A percentile compares a stretch with the other conserved stretches of the same genome.
These are phyloP conservation scores for Tuber indicum DNA, from an alignment of 495 filamentous ascomycete genomes.

Conservation along the genomic window DNA sequence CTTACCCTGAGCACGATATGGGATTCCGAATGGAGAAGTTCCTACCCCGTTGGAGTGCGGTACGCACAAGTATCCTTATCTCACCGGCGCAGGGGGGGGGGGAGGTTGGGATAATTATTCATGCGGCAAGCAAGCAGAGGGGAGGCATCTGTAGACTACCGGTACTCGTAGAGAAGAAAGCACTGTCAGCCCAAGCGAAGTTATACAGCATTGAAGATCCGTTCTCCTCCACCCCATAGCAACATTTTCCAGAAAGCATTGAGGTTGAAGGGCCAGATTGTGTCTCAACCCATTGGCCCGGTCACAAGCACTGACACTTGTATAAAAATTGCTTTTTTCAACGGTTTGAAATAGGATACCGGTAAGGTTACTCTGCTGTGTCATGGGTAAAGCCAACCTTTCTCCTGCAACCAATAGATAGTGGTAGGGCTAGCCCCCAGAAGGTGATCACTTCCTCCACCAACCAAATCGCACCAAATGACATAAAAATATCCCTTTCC, in stretches of 20 bases:
- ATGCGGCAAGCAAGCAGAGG: not conserved
- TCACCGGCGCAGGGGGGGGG: not conserved
- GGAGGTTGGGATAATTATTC: not conserved
- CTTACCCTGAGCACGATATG: not conserved
- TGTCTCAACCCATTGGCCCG: not conserved
- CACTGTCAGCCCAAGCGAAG: not conserved
- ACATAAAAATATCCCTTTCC: not conserved
- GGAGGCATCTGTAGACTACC: not conserved
- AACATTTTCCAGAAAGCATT: not conserved
- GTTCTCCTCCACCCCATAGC: not conserved
- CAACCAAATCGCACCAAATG: not conserved
- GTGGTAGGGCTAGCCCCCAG: not conserved
- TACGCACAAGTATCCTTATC: not conserved
- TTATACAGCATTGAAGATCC: not conserved
- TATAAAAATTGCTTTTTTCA: not conserved
- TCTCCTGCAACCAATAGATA: not conserved
- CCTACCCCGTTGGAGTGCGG: not conserved
- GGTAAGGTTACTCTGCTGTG: not conserved
- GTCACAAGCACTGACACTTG: not conserved
- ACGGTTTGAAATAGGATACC: not conserved
- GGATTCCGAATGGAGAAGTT: slow-evolving; percentile 2
- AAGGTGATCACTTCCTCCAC: not conserved
- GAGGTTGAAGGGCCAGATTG: not conserved
- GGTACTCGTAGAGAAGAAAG: not conserved
- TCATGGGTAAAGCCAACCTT: not conserved